Base-by-base conservation (phyloP, 495 filamentous ascomycete species). In the Aspergillus mulundensis region DNA sequence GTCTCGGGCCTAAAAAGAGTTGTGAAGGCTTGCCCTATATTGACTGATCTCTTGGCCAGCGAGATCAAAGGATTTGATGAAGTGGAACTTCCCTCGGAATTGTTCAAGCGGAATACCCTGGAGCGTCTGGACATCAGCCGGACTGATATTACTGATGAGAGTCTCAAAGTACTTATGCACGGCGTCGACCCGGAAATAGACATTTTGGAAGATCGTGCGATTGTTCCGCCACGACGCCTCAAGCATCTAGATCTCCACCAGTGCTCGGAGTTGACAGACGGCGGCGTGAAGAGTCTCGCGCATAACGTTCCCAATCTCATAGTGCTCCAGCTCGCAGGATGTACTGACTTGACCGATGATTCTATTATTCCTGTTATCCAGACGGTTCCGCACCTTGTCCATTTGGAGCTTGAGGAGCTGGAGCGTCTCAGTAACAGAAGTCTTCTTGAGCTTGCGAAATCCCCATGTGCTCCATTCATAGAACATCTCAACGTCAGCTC, bases 381-480 rank as follows among this genome's bases (percentile, higher is more conserved):
- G 3, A 89, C 88, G 0, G 79, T 84, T 0, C 88, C 90, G 1
- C 73, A 77, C 4, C 81, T 98, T 18, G 90, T 89, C 0, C 92
- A 95, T 64, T 74, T 98, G 44, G 94, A 98, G 55, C 68, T 97
- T 0, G 94, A 98, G 69, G 92, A 96, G 60, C 75, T 97, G 19
- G 77, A 84, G 0, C 77, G 85, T 41, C 70, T 97, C 20, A 91
- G 89, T 7, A 94, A 97, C 59, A 67, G 73, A 6, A 71, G 87
- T 0, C 74, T 97, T 15, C 78, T 85, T 10, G 81, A 86, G 56
- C 74, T 98, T 5, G 85, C 92, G 25, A 84, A 80, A 57, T 78
- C 89, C 0, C 86, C 90, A 2, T 95, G 90, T 64, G 83, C 85
- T 1, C 68, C 78, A 5, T 68, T 63, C 19, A 77, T 98, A 1